A percentile compares a stretch with the other conserved stretches of the same genome.
Evolutionary conservation across 345 rosid species (phyloP).

Genomic region (Acer campestre): DNA sequence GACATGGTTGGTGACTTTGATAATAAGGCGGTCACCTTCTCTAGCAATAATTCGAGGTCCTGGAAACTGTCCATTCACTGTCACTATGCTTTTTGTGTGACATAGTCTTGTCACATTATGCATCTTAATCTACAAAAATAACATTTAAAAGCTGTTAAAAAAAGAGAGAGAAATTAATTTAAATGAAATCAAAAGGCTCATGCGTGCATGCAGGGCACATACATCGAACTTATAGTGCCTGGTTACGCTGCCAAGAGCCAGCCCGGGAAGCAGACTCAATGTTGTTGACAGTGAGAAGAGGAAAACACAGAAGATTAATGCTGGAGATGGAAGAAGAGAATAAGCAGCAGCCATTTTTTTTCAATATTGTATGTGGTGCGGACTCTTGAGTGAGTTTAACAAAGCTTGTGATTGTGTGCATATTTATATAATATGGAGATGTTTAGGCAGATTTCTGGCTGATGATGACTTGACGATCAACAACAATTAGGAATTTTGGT

Average conservation of each 20-base stretch:
- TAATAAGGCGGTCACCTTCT: slow-evolving; percentile 36
- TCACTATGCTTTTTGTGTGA: slow-evolving; percentile 33
- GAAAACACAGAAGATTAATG: neutral
- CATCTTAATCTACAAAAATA: slow-evolving; percentile 34
- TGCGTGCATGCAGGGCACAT: neutral
- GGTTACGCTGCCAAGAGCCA: slow-evolving; percentile 26
- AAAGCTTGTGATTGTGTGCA: neutral
- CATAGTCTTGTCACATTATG: slow-evolving; percentile 51
- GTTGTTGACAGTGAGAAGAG: neutral
- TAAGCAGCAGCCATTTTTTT: neutral
- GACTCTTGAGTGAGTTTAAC: neutral
- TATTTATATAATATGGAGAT: neutral
- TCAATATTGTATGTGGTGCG: neutral
- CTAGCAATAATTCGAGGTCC: slow-evolving; percentile 41
- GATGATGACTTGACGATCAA: neutral
- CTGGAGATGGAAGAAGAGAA: neutral
- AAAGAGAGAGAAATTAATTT: too few relatives aligned
- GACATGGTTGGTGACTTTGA: slow-evolving; percentile 38
- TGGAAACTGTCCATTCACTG: slow-evolving; percentile 39
- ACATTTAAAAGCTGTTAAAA: neutral
- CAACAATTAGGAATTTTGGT: slow-evolving; percentile 13
- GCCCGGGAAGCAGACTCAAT: slow-evolving; percentile 8
- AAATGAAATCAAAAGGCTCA: too few relatives aligned
- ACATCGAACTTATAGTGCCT: slow-evolving; percentile 50
- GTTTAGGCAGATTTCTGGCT: neutral